Conservation (phyloP, 1,139 yeast species). For the Ogataea hybrid region DNA sequence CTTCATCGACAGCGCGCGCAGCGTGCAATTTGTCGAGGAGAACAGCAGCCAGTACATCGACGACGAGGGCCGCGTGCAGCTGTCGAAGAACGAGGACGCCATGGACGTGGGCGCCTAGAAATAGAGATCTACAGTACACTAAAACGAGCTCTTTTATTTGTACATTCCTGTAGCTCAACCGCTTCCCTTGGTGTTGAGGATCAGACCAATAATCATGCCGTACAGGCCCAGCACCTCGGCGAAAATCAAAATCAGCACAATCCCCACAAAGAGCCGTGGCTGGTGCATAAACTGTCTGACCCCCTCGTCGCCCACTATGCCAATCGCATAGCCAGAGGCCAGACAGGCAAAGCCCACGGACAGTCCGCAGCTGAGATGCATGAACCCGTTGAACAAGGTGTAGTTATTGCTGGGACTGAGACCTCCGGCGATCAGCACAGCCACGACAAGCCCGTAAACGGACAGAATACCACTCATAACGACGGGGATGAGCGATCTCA, state of each 20-base stretch:
- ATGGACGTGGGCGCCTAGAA: constrained; percentile 23
- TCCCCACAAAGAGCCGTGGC: constrained; percentile 93
- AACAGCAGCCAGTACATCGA: constrained; percentile 67
- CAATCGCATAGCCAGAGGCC: constrained; percentile 98
- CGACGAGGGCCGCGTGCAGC: constrained; percentile 63
- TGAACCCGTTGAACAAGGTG: constrained; percentile 89
- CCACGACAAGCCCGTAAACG: constrained; percentile 93
- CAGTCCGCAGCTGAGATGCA: constrained; percentile 95
- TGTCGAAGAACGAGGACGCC: constrained; percentile 28
- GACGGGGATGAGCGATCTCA: constrained; percentile 88
- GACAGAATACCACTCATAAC: constrained; percentile 98
- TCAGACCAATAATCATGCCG: constrained; percentile 90
- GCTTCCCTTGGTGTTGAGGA: constrained; percentile 84
- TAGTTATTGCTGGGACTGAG: constrained; percentile 73
- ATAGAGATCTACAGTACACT: neutral
- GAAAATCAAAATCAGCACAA: constrained; percentile 91
- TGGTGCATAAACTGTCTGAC: constrained; percentile 96
- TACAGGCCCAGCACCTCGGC: constrained; percentile 97
- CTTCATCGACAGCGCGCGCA: constrained; percentile 84
- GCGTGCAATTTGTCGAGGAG: constrained; percentile 77
- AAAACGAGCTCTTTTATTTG: constrained; percentile 1
- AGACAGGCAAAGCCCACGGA: constrained; percentile 95
- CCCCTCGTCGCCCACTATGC: constrained; percentile 98
- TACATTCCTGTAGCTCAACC: constrained; percentile 35
- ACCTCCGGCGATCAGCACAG: constrained; percentile 94